These are phyloP conservation scores for Mucor saturninus DNA, from an alignment of 371 early-diverging fungal species.

Conservation along the genomic window DNA sequence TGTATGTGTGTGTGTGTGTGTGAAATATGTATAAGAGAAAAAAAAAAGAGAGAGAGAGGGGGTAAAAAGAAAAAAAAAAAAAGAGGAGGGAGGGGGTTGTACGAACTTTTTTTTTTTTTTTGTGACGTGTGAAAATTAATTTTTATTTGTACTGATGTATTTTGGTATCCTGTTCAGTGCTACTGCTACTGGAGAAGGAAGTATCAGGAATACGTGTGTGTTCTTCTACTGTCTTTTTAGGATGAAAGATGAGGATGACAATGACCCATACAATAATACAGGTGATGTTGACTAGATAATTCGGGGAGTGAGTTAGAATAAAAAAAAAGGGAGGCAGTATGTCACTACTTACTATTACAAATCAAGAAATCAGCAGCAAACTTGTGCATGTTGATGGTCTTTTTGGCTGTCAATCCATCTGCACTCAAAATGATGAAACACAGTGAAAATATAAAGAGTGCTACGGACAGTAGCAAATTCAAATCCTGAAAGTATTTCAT, in stretches of 20 bases:
- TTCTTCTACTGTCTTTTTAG: slow-evolving; percentile 24
- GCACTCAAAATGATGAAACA: slow-evolving; percentile 45
- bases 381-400: slow-evolving; percentile 39
- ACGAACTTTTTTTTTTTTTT: not conserved
- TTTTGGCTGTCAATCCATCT: slow-evolving; percentile 43
- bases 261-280: slow-evolving; percentile 42
- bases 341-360: slow-evolving; percentile 43
- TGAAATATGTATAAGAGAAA: slow-evolving; percentile 11
- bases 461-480: slow-evolving; percentile 42
- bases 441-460: slow-evolving; percentile 34
- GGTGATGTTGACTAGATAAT: slow-evolving; percentile 38
- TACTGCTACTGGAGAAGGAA: not conserved
- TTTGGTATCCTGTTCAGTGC: not conserved
- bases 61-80: slow-evolving; percentile 6
- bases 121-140: not conserved
- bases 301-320: not conserved
- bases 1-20: not conserved
- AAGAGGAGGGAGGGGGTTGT: slow-evolving; percentile 1
- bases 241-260: slow-evolving; percentile 52
- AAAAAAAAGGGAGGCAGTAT: not conserved
- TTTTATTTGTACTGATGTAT: not conserved
- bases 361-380: slow-evolving; percentile 52
- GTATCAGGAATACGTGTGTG: not conserved
- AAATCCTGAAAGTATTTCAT: slow-evolving; percentile 54
- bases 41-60: slow-evolving; percentile 6